Base-by-base conservation (phyloP, 441 rosid genomes). In the Jatropha podagrica region DNA sequence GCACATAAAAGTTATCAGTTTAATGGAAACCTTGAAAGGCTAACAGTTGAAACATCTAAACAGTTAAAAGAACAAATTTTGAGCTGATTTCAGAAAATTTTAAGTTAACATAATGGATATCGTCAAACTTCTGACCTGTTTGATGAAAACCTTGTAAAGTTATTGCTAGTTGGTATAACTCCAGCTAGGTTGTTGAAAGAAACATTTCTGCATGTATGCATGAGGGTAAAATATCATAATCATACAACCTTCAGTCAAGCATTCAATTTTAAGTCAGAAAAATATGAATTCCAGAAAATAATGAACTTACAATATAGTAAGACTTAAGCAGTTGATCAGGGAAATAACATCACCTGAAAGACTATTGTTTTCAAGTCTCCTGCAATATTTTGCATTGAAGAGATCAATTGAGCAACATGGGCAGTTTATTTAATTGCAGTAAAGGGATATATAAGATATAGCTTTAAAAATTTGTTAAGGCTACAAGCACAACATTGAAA, bases 161-260 rank as follows among this genome's bases (percentile, higher is more conserved):
- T 91, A 80, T 90, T 90, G 80, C 84, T 83, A 60, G 86, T 86
- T 63, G 99, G 95, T 78, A 94, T 85, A 68, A 88, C 86, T 40
- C 99, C 98, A 5, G 70, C 92, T 48, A 96, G 85, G 84, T 88
- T 78, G 85, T 96, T 96, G 76, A 89, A 86, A 32, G 98, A 96
- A 46, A 96, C 91, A 78, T 96, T 94, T 80, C 98, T 96, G 83
- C 83, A 83, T 0, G 26, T 14, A n/a, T 69, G 63, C 48, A 60
- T 48, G 23, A 69, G n/a, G 68, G n/a, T 67, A 68, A 74, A 51
- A 69, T 69, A 66, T 66, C 58, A 41, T 14, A 49, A 44, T 38
- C 0, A 51, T 12, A 26, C 48, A 71, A 55, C 44, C 66, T 76
- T 66, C 20, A 20, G 13, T 48, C 58, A 63, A 52, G 49, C 48